A percentile compares a stretch with the other conserved stretches of the same genome.
Conservation (phyloP, 257 asterid species). For the Nicotiana noctiflora region DNA sequence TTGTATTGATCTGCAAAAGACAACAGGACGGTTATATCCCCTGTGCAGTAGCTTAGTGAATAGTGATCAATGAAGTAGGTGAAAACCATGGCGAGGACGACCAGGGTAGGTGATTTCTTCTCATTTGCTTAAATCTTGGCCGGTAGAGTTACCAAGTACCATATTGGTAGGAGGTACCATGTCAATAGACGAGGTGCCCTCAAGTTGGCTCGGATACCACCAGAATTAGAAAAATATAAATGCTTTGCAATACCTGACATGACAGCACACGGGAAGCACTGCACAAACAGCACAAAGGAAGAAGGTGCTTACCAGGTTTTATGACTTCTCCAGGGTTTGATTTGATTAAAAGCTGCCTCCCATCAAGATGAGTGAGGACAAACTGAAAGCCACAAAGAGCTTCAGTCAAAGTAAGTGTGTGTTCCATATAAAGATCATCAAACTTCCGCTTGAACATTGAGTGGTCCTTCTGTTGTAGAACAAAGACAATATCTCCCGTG, state of each 20-base stretch:
- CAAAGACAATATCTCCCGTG: slow-evolving; percentile 20
- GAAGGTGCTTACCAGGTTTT: slow-evolving; percentile 24
- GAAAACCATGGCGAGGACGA: not conserved
- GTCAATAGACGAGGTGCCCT: too few relatives aligned
- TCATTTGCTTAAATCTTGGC: too few relatives aligned
- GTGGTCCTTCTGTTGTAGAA: slow-evolving; percentile 29
- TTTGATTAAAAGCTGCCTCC: slow-evolving; percentile 28
- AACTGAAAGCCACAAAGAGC: slow-evolving; percentile 33
- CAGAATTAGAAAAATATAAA: too few relatives aligned
- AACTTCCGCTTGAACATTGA: slow-evolving; percentile 25
- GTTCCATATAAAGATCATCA: slow-evolving; percentile 28
- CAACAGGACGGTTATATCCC: not conserved
- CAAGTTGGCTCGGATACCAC: too few relatives aligned
- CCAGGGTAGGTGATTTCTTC: too few relatives aligned
- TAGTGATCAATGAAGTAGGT: too few relatives aligned
- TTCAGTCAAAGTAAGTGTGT: slow-evolving; percentile 25
- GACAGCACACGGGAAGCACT: not conserved
- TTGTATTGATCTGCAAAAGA: slow-evolving; percentile 27
- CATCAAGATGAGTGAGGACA: slow-evolving; percentile 30
- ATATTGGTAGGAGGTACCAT: too few relatives aligned
- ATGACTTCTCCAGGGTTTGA: slow-evolving; percentile 30
- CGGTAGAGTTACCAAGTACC: too few relatives aligned
- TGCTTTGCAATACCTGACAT: not conserved
- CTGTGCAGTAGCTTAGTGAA: too few relatives aligned
- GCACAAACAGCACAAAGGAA: not conserved